These are phyloP conservation scores for Leccinum broughii DNA, from an alignment of 768 basidiomycete species.

Conservation along the genomic window DNA sequence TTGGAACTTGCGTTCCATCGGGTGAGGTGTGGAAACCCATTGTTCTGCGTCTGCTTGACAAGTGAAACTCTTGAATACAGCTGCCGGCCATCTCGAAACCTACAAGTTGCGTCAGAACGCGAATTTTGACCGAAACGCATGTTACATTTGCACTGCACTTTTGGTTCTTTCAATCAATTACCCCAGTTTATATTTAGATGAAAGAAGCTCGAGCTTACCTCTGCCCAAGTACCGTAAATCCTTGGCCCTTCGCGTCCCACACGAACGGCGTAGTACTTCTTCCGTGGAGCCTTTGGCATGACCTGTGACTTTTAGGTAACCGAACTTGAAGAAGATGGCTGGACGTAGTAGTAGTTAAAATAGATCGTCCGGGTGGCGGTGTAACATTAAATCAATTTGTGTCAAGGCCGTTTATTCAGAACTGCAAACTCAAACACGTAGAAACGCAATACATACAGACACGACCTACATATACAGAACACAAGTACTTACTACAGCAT, in stretches of 20 bases:
- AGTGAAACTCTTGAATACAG: conserved; percentile 54
- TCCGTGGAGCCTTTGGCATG: conserved; percentile 34
- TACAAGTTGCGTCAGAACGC: conserved; percentile 23
- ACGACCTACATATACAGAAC: conserved; percentile 2
- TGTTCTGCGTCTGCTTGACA: conserved; percentile 46
- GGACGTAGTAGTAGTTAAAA: not conserved
- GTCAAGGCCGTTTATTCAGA: no score
- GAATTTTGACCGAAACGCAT: not conserved
- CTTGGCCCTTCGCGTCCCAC: conserved; percentile 56
- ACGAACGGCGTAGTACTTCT: conserved; percentile 63
- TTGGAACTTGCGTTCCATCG: conserved; percentile 20
- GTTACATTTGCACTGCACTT: conserved; percentile 52
- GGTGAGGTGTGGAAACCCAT: conserved; percentile 40
- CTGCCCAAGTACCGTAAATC: conserved; percentile 60
- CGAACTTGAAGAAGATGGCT: not conserved
- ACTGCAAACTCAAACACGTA: not conserved
- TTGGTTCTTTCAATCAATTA: not conserved
- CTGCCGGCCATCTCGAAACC: conserved; percentile 54
- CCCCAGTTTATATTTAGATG: not conserved
- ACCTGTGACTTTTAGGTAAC: not conserved
- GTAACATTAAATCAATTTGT: not conserved
- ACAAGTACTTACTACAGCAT: not conserved
- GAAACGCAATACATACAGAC: conserved; percentile 3
- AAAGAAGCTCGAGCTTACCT: conserved; percentile 39
- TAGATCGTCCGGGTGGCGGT: no score